Percentiles rank a stretch among this genome's conserved stretches.
Conservation (phyloP, 352 stramenopile species). For the Phytopythium cucurbitacearum region DNA sequence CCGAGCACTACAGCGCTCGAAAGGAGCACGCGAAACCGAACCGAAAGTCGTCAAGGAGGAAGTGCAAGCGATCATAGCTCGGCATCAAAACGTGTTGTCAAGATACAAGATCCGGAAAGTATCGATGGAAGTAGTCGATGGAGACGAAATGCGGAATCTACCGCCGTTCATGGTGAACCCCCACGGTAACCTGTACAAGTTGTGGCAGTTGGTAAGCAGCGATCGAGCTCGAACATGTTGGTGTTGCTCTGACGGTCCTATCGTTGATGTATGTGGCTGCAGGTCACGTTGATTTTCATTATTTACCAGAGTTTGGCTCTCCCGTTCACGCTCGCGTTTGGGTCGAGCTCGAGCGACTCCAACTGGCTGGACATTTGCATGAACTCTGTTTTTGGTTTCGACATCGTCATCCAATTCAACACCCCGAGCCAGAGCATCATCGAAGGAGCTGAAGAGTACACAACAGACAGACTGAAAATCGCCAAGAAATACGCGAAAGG, state of each 20-base stretch:
- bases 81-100: constrained; percentile 70
- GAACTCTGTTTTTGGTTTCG: constrained; percentile 61
- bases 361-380: constrained; percentile 46
- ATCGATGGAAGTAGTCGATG: constrained; percentile 32
- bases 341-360: constrained; percentile 37
- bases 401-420: constrained; percentile 78
- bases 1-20: constrained; percentile 34
- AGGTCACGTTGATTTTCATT: constrained; percentile 68
- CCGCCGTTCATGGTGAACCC: constrained; percentile 62
- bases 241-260: background rate
- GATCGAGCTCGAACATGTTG: background rate
- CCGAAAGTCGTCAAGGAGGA: constrained; percentile 24
- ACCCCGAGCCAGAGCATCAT: constrained; percentile 37
- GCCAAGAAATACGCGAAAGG: constrained; percentile 47
- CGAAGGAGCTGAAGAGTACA: constrained; percentile 46
- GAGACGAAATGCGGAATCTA: constrained; percentile 29
- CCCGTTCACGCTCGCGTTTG: constrained; percentile 60
- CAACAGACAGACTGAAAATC: constrained; percentile 57
- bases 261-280: background rate
- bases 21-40: background rate
- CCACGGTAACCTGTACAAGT: constrained; percentile 59
- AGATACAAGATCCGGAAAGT: constrained; percentile 74
- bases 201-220: constrained; percentile 65
- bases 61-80: constrained; percentile 44
- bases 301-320: constrained; percentile 78